These are phyloP conservation scores for Coelastrella sp. DNA, from an alignment of 139 green algal genomes.

Conservation along the genomic window DNA sequence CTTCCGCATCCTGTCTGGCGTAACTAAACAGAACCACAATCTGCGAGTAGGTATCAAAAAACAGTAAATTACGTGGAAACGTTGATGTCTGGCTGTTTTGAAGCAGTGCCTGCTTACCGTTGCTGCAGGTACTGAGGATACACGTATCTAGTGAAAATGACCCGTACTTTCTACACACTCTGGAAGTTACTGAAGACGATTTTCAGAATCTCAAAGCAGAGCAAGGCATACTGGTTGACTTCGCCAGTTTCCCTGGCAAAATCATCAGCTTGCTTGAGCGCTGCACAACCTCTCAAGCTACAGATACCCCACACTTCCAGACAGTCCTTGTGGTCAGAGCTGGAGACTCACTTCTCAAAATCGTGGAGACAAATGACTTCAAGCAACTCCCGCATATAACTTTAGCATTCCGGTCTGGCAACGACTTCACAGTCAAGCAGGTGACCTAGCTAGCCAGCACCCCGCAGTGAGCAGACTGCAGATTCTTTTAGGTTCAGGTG, in stretches of 20 bases:
- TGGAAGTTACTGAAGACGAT: slow-evolving; percentile 93
- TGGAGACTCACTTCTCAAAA: slow-evolving; percentile 75
- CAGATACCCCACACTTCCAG: slow-evolving; percentile 43
- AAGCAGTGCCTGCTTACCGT: neutral
- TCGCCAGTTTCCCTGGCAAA: slow-evolving; percentile 86
- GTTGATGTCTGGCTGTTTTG: neutral
- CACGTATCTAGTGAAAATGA: slow-evolving; percentile 85
- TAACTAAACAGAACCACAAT: slow-evolving; percentile 72
- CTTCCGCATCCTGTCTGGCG: slow-evolving; percentile 77
- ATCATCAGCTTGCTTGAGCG: slow-evolving; percentile 87
- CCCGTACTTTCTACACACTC: slow-evolving; percentile 81
- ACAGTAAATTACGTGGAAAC: neutral
- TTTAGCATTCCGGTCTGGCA: slow-evolving; percentile 84
- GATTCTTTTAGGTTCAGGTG: no score
- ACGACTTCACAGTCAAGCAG: slow-evolving; percentile 87
- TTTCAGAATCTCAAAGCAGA: slow-evolving; percentile 88
- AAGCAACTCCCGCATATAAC: slow-evolving; percentile 94
- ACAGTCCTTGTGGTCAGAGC: slow-evolving; percentile 63
- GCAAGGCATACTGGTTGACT: slow-evolving; percentile 95
- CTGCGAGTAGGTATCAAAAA: slow-evolving; percentile 62
- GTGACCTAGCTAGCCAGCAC: no score
- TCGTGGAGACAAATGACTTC: slow-evolving; percentile 96
- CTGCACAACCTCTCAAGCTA: slow-evolving; percentile 8
- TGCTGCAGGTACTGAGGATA: slow-evolving; percentile 74
- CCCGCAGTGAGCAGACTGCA: no score